These are phyloP conservation scores for Epichloe gansuensis DNA, from an alignment of 2,329 filamentous ascomycete genomes.

Conservation along the genomic window DNA sequence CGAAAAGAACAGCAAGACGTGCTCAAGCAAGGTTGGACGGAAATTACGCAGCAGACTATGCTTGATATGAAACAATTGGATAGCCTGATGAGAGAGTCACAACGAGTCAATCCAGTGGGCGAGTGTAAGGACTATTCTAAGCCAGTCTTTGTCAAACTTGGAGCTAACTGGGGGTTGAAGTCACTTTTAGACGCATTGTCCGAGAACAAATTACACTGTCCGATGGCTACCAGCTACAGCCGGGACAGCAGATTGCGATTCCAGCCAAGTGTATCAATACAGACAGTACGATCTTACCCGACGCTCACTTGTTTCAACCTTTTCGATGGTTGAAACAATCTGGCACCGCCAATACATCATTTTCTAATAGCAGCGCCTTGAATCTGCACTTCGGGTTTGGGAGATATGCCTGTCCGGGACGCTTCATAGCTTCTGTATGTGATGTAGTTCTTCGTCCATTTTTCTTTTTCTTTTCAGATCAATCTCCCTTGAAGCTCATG, in stretches of 20 bases:
- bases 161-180: not conserved
- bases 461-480: not conserved
- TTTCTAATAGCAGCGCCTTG: slow-evolving; percentile 8
- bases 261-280: slow-evolving; percentile 6
- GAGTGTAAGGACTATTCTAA: slow-evolving; percentile 6
- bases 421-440: slow-evolving; percentile 9
- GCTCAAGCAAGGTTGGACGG: slow-evolving; percentile 3
- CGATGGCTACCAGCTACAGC: slow-evolving; percentile 6
- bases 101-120: slow-evolving; percentile 10
- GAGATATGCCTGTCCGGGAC: slow-evolving; percentile 10
- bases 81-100: slow-evolving; percentile 11
- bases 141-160: not conserved
- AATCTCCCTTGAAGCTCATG: not conserved
- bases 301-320: slow-evolving; percentile 5
- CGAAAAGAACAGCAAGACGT: slow-evolving; percentile 5
- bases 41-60: slow-evolving; percentile 9
- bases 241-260: slow-evolving; percentile 8
- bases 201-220: slow-evolving; percentile 6
- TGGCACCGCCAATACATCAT: slow-evolving; percentile 1
- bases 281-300: slow-evolving; percentile 1
- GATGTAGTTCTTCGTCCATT: not conserved
- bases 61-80: slow-evolving; percentile 12
- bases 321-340: slow-evolving; percentile 5
- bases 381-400: slow-evolving; percentile 10
- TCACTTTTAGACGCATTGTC: slow-evolving; percentile 9